Percentiles rank a stretch among this genome's conserved stretches.
These are phyloP conservation scores for Pleurotus djamor DNA, from an alignment of 768 basidiomycete genomes.

Conservation along the genomic window DNA sequence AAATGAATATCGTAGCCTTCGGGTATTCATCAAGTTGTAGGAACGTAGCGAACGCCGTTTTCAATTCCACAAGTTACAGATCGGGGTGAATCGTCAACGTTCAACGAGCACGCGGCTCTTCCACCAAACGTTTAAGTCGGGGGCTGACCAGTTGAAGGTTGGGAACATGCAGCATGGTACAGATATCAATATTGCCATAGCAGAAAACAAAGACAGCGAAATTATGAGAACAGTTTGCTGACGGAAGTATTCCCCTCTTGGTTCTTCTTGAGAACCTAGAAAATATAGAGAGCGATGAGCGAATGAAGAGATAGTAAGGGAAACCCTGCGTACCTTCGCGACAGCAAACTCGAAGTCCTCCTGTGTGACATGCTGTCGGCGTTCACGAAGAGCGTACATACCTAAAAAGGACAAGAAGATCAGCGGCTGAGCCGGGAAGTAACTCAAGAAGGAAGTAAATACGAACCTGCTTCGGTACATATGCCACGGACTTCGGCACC, in stretches of 20 bases:
- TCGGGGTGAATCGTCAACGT: too few relatives aligned
- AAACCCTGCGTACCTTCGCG: slow-evolving; percentile 64
- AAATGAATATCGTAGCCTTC: too few relatives aligned
- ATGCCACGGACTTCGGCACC: slow-evolving; percentile 98
- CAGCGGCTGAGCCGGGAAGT: not conserved
- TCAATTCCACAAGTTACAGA: too few relatives aligned
- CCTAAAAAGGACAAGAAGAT: slow-evolving; percentile 37
- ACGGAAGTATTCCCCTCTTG: slow-evolving; percentile 93
- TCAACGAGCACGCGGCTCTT: too few relatives aligned
- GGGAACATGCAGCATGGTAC: too few relatives aligned
- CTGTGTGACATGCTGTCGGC: slow-evolving; percentile 95
- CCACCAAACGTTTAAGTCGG: too few relatives aligned
- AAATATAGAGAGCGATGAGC: slow-evolving; percentile 2
- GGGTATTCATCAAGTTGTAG: too few relatives aligned
- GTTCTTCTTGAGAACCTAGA: slow-evolving; percentile 89
- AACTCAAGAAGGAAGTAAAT: not conserved
- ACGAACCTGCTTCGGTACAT: slow-evolving; percentile 91
- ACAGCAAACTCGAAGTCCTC: slow-evolving; percentile 99
- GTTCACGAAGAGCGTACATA: slow-evolving; percentile 96
- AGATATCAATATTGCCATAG: not conserved
- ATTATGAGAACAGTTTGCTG: slow-evolving; percentile 89
- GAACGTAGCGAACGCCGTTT: too few relatives aligned
- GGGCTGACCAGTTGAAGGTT: too few relatives aligned
- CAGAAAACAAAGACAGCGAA: not conserved
- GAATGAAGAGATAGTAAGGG: not conserved